Evolutionary conservation across 306 rosid genomes (phyloP).

Genomic region (Glycyrrhiza uralensis): DNA sequence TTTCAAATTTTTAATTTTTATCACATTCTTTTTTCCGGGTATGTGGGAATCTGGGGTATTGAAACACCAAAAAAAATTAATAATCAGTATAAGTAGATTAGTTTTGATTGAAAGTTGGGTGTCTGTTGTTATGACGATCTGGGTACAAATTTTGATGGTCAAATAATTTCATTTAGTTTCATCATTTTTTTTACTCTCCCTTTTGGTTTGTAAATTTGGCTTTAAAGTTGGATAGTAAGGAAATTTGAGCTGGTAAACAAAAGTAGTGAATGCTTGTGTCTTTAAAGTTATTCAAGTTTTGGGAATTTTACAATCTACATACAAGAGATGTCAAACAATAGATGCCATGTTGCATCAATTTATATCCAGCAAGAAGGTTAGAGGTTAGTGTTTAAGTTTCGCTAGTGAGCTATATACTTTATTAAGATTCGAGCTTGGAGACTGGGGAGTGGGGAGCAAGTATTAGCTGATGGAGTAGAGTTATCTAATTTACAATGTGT

Average conservation of each 20-base stretch:
- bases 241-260: conserved; percentile 20
- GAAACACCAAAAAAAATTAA: background rate
- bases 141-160: conserved; percentile 16
- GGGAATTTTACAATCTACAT: conserved; percentile 10
- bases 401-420: background rate
- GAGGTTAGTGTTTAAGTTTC: background rate
- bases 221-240: conserved; percentile 29
- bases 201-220: conserved; percentile 1
- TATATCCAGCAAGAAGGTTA: conserved; percentile 14
- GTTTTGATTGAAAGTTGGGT: conserved; percentile 21
- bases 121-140: conserved; percentile 27
- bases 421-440: background rate
- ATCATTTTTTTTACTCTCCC: background rate
- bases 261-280: conserved; percentile 11
- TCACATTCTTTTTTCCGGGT: conserved; percentile 8
- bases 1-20: conserved; percentile 33
- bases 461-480: conserved; percentile 7
- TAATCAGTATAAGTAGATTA: conserved; percentile 10
- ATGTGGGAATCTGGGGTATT: conserved; percentile 28
- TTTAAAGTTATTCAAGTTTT: conserved; percentile 6
- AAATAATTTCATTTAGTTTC: conserved; percentile 8
- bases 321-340: background rate
- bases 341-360: background rate
- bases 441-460: background rate
- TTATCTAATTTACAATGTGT: background rate